Base-by-base conservation (phyloP, 371 early-diverging fungal species). In the Lichtheimia corymbifera region DNA sequence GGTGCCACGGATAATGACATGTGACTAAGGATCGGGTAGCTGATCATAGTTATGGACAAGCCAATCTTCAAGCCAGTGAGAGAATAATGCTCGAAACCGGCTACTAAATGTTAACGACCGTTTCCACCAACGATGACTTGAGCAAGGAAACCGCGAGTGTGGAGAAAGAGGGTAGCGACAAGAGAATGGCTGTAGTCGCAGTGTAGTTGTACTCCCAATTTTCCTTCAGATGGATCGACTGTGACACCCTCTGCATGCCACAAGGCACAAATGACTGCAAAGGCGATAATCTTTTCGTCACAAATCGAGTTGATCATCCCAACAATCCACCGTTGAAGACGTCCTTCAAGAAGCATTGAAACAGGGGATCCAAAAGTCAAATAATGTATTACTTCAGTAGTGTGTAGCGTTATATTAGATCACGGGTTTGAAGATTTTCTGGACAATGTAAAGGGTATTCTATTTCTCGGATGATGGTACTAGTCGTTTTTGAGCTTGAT, bases 401-500 rank as follows among this genome's bases (percentile, higher is more conserved):
- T 35, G 35, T 35, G 35, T 22, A 22, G 22, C 22, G 9, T 35
- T 35, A 35, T 9, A 11, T 35, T 5, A 22, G 22, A 22, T 22
- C 22, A 22, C 2, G 22, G 22, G 22, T 1, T 22, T 22, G 22
- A 2, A 22, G 22, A 22, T 22, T 22, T 2, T 22, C 22, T 22
- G 22, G 2, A 1, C 22, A 22, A 22, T 22, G 22, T 22, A 22
- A 22, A 22, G 35, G 35, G 35, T 35, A 35, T 35, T 35, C 35
- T 35, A 35, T 35, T 35, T 35, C 35, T 35, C 9, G 35, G 35
- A 6, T 35, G 35, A 35, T 35, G 35, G 11, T 2, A 35, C 35
- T 35, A 35, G 35, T 35, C 47, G 47, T 17, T 47, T 47, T n/a
- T 47, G 47, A 18, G 73, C 69, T 53, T 68, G 71, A 61, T 77